A percentile compares a stretch with the other conserved stretches of the same genome.
Evolutionary conservation across 371 early-diverging fungal genomes (phyloP).

Genomic region (Nematocida sp.): DNA sequence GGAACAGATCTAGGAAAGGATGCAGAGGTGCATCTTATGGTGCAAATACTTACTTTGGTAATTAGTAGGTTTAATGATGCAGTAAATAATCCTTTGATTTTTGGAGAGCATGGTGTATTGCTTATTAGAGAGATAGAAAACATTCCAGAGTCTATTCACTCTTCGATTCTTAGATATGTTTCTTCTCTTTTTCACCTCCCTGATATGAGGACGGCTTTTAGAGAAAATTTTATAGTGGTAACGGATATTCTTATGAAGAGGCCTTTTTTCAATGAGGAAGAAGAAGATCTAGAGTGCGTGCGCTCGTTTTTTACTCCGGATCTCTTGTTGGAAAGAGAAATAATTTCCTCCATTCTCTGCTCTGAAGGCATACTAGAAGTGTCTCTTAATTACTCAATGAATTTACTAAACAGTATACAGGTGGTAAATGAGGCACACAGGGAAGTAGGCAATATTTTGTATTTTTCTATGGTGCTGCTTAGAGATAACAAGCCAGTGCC

Average conservation of each 20-base stretch:
- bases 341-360: too few species aligned
- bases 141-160: background rate
- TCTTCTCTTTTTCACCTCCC: background rate
- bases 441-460: too few species aligned
- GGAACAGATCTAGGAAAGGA: background rate
- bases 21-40: background rate
- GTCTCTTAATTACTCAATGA: too few species aligned
- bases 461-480: too few species aligned
- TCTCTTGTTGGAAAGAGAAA: background rate
- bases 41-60: background rate
- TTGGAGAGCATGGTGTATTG: background rate
- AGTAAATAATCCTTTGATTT: background rate
- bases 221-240: too few species aligned
- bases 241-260: too few species aligned
- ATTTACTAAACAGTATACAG: too few species aligned
- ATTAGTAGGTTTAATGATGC: slow-evolving; percentile 8
- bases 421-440: too few species aligned
- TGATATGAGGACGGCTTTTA: too few species aligned
- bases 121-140: background rate
- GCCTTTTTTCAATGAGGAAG: background rate
- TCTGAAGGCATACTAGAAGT: too few species aligned
- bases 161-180: too few species aligned
- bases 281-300: slow-evolving; percentile 1
- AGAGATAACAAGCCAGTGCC: too few species aligned
- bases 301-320: background rate